A percentile compares a stretch with the other conserved stretches of the same genome.
phyloP scores from a whole-genome alignment of 2,329 filamentous ascomycete species.

The Atkinsonella hypoxylon region DNA sequence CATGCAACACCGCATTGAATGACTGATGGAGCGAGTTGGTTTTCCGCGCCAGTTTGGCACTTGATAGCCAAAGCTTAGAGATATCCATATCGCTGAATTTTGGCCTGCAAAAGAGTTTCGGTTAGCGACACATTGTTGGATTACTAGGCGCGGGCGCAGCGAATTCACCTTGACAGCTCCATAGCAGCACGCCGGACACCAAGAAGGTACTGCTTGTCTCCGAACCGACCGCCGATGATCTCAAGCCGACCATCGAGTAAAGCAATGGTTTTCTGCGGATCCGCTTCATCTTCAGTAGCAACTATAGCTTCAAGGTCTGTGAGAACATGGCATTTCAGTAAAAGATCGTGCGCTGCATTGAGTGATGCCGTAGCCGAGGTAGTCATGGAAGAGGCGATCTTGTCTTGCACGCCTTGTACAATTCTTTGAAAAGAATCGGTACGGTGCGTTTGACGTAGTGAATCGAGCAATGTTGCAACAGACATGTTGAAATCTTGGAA shows the following conservation, averaged over 20 bases:
- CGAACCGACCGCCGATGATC: slow-evolving; percentile 75
- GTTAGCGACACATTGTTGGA: background rate
- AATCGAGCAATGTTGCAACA: slow-evolving; percentile 49
- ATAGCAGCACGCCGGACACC: slow-evolving; percentile 79
- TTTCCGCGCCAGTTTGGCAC: slow-evolving; percentile 77
- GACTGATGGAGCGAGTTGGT: slow-evolving; percentile 73
- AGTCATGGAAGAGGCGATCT: slow-evolving; percentile 63
- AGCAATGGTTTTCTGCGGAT: slow-evolving; percentile 20
- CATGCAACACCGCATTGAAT: slow-evolving; percentile 87
- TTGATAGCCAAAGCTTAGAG: slow-evolving; percentile 75
- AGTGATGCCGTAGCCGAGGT: slow-evolving; percentile 68
- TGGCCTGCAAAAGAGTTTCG: slow-evolving; percentile 24
- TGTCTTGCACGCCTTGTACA: slow-evolving; percentile 54
- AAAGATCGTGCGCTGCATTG: slow-evolving; percentile 70
- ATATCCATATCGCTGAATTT: slow-evolving; percentile 61
- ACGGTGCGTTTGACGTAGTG: slow-evolving; percentile 42
- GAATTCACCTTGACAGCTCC: slow-evolving; percentile 54
- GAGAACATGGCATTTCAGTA: slow-evolving; percentile 77
- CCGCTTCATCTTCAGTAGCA: slow-evolving; percentile 30
- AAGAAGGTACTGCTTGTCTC: slow-evolving; percentile 88
- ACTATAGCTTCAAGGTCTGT: slow-evolving; percentile 76
- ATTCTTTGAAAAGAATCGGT: slow-evolving; percentile 41
- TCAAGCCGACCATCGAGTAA: slow-evolving; percentile 66
- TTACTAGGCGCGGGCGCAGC: background rate
- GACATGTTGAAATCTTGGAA: slow-evolving; percentile 66